Conservation (phyloP, 805 yeast species). For the Suhomyces prunicola region DNA sequence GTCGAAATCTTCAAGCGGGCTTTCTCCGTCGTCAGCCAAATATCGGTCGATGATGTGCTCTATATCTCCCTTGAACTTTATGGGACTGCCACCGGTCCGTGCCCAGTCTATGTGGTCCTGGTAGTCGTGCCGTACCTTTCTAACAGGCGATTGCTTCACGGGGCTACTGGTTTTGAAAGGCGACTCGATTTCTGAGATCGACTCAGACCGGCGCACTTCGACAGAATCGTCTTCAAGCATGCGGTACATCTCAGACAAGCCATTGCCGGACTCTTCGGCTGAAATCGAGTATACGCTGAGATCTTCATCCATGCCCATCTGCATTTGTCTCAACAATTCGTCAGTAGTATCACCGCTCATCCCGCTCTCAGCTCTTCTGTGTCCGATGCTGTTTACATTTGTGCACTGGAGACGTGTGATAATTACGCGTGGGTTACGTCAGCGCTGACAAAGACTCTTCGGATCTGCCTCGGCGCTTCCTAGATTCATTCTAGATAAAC, state of each 20-base stretch:
- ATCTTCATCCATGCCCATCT: slow-evolving; percentile 10
- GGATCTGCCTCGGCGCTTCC: neutral
- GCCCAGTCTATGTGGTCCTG: slow-evolving; percentile 14
- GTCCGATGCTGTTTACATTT: neutral
- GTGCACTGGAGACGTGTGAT: neutral
- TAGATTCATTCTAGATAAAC: neutral
- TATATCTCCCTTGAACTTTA: slow-evolving; percentile 8
- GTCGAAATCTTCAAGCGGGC: slow-evolving; percentile 8
- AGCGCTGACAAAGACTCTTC: neutral
- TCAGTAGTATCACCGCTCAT: neutral
- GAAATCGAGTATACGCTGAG: slow-evolving; percentile 15
- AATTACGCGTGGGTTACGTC: neutral
- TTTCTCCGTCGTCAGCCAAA: slow-evolving; percentile 2
- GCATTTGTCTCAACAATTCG: neutral
- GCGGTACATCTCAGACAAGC: slow-evolving; percentile 10
- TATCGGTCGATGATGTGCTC: slow-evolving; percentile 11
- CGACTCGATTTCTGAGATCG: slow-evolving; percentile 4
- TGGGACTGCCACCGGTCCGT: slow-evolving; percentile 13
- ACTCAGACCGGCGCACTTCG: slow-evolving; percentile 10
- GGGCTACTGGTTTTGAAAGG: slow-evolving; percentile 12
- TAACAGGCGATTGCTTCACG: slow-evolving; percentile 12
- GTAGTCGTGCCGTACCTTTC: slow-evolving; percentile 15
- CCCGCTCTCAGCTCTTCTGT: neutral
- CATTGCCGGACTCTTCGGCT: neutral
- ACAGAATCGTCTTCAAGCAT: slow-evolving; percentile 18